Base-by-base conservation (phyloP, 2,329 filamentous ascomycete species). In the Sclerotinia nivalis region DNA sequence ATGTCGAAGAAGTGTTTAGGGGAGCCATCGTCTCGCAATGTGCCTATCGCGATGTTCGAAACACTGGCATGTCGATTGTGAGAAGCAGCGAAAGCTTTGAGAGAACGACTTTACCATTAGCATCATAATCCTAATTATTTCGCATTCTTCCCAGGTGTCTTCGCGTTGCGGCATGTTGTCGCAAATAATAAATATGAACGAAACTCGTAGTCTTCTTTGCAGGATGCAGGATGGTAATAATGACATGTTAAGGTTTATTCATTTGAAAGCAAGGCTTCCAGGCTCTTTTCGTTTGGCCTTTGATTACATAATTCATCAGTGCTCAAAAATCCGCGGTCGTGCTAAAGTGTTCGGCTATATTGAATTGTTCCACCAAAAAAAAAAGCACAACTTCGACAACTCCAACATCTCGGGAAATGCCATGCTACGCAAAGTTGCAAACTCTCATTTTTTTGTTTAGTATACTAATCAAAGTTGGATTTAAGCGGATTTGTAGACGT, bases 11-110 rank as follows among this genome's bases (percentile, higher is more conserved):
- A 40, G 12, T n/a, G 34, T 28, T 25, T 40, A 40, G 31, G 31
- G 31, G 31, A 50, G n/a, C 61, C 47, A 40, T 52, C 47, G 61
- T 64, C 31, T 64, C 22, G 61, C 20, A 52, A 40, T 64, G 15
- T 52, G 61, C 61, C 61, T 40, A 28, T 64, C 34, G 61, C 47
- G 31, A 64, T 64, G 20, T 64, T 43, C 47, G 61, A 64, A 40
- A 20, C 47, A 47, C 12, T 50, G 61, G 61, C 61, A 64, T 64
- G 47, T 64, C 47, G 60, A 64, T 50, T 50, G 60, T 62, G 22
- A 62, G n/a, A 60, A 60, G 56, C 22, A 45, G 45, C 22, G 45
- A 37, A 62, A 62, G 45, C 12, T 37, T n/a, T 10, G 47, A 52
- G 34, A 58, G 61, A 52, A 64, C 28, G 47, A 20, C 22, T 64